phyloP scores from a whole-genome alignment of 176 grass and related monocot genomes.

The Eragrostis curvula region DNA sequence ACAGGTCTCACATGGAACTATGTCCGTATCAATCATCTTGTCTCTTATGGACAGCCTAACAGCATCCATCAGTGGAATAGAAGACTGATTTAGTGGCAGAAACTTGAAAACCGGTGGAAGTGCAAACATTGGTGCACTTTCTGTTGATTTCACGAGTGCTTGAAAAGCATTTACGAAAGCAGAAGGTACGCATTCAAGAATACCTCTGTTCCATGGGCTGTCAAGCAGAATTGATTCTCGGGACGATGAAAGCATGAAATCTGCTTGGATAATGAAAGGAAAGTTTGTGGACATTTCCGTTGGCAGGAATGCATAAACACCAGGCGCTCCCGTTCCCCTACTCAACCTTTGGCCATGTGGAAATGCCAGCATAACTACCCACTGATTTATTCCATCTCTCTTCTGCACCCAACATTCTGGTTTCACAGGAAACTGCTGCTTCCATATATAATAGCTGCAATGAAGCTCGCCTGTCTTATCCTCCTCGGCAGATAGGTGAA shows the following conservation, averaged over 20 bases:
- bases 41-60: constrained; percentile 46
- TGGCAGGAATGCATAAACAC: constrained; percentile 63
- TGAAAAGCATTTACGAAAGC: constrained; percentile 60
- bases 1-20: constrained; percentile 50
- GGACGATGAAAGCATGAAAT: constrained; percentile 59
- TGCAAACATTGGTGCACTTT: constrained; percentile 20
- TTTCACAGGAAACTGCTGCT: constrained; percentile 51
- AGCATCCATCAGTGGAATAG: constrained; percentile 32
- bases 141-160: constrained; percentile 35
- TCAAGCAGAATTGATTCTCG: constrained; percentile 58
- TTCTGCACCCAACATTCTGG: constrained; percentile 32
- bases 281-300: constrained; percentile 61
- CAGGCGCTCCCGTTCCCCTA: constrained; percentile 27
- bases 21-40: constrained; percentile 29
- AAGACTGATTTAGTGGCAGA: constrained; percentile 40
- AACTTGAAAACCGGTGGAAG: constrained; percentile 60
- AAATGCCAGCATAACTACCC: constrained; percentile 57
- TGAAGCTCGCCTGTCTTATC: constrained; percentile 3
- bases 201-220: constrained; percentile 55
- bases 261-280: constrained; percentile 65
- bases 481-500: constrained; percentile 43
- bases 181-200: constrained; percentile 45
- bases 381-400: constrained; percentile 43
- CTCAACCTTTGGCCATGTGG: constrained; percentile 47
- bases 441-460: constrained; percentile 65